Conservation (phyloP, 2,329 filamentous ascomycete genomes). For the Cryoendolithus antarcticus region DNA sequence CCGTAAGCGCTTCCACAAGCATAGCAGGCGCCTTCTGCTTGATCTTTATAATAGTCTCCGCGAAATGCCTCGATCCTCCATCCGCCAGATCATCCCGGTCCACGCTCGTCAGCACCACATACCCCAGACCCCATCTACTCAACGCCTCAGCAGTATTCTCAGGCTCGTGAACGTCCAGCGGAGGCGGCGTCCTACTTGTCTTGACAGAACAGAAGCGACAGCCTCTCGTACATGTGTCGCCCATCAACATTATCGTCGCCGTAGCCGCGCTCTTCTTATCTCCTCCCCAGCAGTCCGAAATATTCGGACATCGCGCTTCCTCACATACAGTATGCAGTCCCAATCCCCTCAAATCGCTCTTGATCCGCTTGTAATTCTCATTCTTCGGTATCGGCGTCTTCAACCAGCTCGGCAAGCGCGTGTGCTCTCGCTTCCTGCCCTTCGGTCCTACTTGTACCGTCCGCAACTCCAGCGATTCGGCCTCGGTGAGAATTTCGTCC, state of each 20-base stretch:
- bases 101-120: slow-evolving; percentile 87
- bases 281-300: slow-evolving; percentile 96
- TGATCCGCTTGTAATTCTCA: slow-evolving; percentile 87
- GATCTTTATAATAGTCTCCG: slow-evolving; percentile 87
- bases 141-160: slow-evolving; percentile 94
- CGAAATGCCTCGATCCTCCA: slow-evolving; percentile 79
- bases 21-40: slow-evolving; percentile 61
- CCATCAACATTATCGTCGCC: slow-evolving; percentile 98
- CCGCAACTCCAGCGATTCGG: slow-evolving; percentile 47
- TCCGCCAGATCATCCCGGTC: slow-evolving; percentile 87
- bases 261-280: slow-evolving; percentile 79
- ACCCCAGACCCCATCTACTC: slow-evolving; percentile 83
- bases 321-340: slow-evolving; percentile 94
- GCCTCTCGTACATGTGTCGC: slow-evolving; percentile 90
- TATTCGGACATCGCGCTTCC: slow-evolving; percentile 93
- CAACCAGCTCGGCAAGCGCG: slow-evolving; percentile 79
- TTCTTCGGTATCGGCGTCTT: slow-evolving; percentile 87
- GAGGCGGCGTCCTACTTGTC: slow-evolving; percentile 62
- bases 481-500: slow-evolving; percentile 28
- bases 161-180: slow-evolving; percentile 88
- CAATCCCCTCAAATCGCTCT: slow-evolving; percentile 78
- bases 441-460: slow-evolving; percentile 49
- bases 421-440: slow-evolving; percentile 53
- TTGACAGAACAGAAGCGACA: slow-evolving; percentile 97
- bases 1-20: slow-evolving; percentile 73